Conservation (phyloP, 805 yeast species). For the Pichia occidentalis region DNA sequence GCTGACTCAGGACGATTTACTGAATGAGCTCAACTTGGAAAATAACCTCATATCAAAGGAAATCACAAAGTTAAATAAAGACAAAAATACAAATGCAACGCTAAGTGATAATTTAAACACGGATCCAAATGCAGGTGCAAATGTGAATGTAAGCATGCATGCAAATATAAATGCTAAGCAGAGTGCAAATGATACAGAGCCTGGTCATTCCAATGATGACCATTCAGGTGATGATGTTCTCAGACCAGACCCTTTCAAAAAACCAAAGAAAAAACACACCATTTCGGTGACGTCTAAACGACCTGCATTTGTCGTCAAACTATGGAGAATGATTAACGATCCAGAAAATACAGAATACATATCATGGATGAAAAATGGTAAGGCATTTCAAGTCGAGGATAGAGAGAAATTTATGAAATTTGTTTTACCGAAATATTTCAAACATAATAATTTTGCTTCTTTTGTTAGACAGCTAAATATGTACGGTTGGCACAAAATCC, state of each 20-base stretch:
- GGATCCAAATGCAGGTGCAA: no score
- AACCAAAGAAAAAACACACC: slow-evolving; percentile 20
- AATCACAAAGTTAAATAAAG: no score
- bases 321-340: slow-evolving; percentile 96
- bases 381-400: slow-evolving; percentile 75
- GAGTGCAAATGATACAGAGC: no score
- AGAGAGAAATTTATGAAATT: slow-evolving; percentile 79
- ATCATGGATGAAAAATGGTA: slow-evolving; percentile 81
- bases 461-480: slow-evolving; percentile 94
- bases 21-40: no score
- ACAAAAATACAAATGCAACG: no score
- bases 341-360: slow-evolving; percentile 60
- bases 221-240: not conserved
- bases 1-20: no score
- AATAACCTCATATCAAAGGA: no score
- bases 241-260: slow-evolving; percentile 15
- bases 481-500: slow-evolving; percentile 99
- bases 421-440: slow-evolving; percentile 86
- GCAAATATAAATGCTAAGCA: no score
- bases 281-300: slow-evolving; percentile 39
- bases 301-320: slow-evolving; percentile 88
- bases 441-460: slow-evolving; percentile 91
- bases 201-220: no score
- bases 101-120: no score
- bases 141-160: no score